Conservation (phyloP, 2,329 filamentous ascomycete genomes). For the Colletotrichum sp. region DNA sequence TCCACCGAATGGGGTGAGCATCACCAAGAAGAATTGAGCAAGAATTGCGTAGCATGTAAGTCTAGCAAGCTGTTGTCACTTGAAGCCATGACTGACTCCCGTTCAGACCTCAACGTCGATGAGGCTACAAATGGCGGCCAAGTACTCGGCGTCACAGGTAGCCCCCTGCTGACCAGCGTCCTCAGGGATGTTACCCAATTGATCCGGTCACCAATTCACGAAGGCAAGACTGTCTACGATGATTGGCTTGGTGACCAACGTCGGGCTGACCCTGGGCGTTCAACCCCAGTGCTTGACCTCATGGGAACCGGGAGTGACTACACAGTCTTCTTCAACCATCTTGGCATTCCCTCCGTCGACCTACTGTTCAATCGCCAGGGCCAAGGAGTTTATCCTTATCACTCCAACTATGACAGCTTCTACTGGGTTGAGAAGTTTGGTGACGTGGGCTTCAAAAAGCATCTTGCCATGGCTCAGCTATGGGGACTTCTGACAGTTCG, state of each 20-base stretch:
- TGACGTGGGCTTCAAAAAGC: constrained; percentile 60
- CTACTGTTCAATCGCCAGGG: constrained; percentile 48
- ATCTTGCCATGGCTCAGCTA: constrained; percentile 54
- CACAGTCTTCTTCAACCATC: constrained; percentile 65
- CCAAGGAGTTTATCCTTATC: constrained; percentile 56
- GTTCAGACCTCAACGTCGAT: neutral
- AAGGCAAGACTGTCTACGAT: constrained; percentile 43
- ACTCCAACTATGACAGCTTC: constrained; percentile 77
- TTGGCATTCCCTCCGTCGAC: constrained; percentile 58
- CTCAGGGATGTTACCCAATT: constrained; percentile 43
- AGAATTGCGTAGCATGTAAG: constrained; percentile 68
- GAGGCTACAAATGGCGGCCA: neutral
- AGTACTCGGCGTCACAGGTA: neutral
- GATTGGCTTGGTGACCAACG: constrained; percentile 43
- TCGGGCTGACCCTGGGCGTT: constrained; percentile 33
- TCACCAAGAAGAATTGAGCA: constrained; percentile 68
- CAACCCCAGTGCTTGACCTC: constrained; percentile 42
- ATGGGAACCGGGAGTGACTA: constrained; percentile 66
- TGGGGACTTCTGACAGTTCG: constrained; percentile 28
- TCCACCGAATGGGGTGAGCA: constrained; percentile 79
- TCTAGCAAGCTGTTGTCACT: neutral
- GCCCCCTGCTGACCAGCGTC: neutral
- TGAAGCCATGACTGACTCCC: neutral
- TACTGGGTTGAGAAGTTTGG: constrained; percentile 76
- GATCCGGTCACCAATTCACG: constrained; percentile 56